phyloP scores from a whole-genome alignment of 2,329 filamentous ascomycete species.

The Xylaria digitata region DNA sequence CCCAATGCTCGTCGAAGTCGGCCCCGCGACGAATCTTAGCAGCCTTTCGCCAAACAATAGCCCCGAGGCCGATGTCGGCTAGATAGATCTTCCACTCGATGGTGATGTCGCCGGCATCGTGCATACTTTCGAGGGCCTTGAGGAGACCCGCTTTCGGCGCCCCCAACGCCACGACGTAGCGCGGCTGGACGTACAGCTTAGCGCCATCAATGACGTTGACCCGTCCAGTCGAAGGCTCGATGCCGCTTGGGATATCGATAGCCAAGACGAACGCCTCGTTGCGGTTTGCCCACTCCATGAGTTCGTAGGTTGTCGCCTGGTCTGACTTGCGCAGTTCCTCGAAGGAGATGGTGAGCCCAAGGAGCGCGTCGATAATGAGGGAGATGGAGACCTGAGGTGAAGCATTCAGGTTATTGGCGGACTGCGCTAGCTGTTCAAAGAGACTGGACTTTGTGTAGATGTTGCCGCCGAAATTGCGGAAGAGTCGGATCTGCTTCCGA shows the following conservation, averaged over 20 bases:
- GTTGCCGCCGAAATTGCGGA: conserved; percentile 83
- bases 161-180: conserved; percentile 85
- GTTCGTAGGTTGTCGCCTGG: conserved; percentile 84
- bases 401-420: conserved; percentile 49
- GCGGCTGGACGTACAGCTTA: conserved; percentile 81
- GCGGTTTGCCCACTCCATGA: conserved; percentile 94
- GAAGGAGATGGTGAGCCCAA: conserved; percentile 88
- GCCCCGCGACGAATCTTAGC: conserved; percentile 85
- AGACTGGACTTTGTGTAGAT: conserved; percentile 72
- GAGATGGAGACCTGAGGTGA: conserved; percentile 47
- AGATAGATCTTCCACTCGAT: conserved; percentile 82
- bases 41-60: conserved; percentile 85
- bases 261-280: conserved; percentile 84
- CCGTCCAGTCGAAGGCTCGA: conserved; percentile 81
- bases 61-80: conserved; percentile 86
- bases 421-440: conserved; percentile 68
- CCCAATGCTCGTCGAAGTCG: conserved; percentile 89
- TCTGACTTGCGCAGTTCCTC: conserved; percentile 87
- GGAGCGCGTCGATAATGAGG: conserved; percentile 78
- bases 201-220: conserved; percentile 76
- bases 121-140: conserved; percentile 75
- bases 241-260: conserved; percentile 90
- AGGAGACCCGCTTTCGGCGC: conserved; percentile 88
- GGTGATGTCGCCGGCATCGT: conserved; percentile 59
- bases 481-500: conserved; percentile 83